Evolutionary conservation across 208 protist genomes (phyloP), one percentile per base, ranked within the genome.

Genomic region (Vickermania ingenoplastis): DNA sequence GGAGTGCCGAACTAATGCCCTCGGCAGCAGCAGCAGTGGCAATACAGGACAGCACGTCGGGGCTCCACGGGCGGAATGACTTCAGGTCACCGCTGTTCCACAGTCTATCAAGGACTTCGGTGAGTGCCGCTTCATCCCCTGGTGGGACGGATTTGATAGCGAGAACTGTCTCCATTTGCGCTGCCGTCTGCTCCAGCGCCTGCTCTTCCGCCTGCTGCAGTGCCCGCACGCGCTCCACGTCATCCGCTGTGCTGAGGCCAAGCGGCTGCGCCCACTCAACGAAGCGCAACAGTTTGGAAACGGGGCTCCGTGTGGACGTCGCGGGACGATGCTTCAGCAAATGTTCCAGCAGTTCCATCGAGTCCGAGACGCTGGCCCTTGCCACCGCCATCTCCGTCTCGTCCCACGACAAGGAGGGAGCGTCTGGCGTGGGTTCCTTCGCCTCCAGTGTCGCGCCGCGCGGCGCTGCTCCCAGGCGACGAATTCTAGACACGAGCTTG

Each of bases 401-500:
- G 2, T 58, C 72, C 2, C 82, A 69, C 13, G 52, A 24, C 29
- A 64, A 48, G 50, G 14, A 54, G 23, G 24, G 45, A 21, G 65
- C 48, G 7, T 29, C 29, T 11, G n/a, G 22, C 48, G 57, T 25
- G 23, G 64, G 5, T 0, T 53, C 49, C 0, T 57, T 41, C 21
- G 49, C 55, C 26, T 11, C 13, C 17, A 24, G 31, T 0, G 22
- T 7, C 1, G 30, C 56, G 14, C 13, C 31, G 11, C 30, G 22
- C 1, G 51, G 7, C 3, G 50, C 50, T 14, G 22, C 59, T 17
- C 0, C 59, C 21, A 81, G 36, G 14, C 86, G 83, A 0, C 87
- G 78, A 17, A 74, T 65, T 62, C 91, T 94, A n/a, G 87, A 94
- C 14, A 87, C 59, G 13, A 91, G 56, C 67, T 91, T 91, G 58